phyloP scores from a whole-genome alignment of 768 basidiomycete species.

The Leccinellum rugosiceps region DNA sequence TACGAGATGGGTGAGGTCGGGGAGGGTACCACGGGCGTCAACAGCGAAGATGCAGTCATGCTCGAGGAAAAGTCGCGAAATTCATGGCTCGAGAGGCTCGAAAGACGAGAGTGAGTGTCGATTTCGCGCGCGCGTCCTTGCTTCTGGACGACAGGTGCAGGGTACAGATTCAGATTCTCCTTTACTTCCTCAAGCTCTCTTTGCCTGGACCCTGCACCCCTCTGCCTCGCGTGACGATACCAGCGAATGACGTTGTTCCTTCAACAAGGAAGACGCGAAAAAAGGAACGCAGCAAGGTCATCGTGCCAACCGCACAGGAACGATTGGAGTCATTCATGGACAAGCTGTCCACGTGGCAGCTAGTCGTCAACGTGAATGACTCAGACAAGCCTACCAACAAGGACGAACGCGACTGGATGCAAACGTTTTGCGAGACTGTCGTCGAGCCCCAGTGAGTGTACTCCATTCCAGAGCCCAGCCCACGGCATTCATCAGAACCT shows the following conservation, averaged over 20 bases:
- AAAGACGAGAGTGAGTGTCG: constrained; percentile 58
- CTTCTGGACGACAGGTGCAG: constrained; percentile 35
- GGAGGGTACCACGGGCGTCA: constrained; percentile 24
- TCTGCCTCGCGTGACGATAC: constrained; percentile 29
- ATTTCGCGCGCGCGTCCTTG: background rate
- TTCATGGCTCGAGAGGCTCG: constrained; percentile 61
- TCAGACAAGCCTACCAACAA: constrained; percentile 16
- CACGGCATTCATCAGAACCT: background rate
- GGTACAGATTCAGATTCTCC: constrained; percentile 70
- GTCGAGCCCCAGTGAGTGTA: constrained; percentile 59
- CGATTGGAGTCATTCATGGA: constrained; percentile 73
- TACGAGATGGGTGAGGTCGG: constrained; percentile 46
- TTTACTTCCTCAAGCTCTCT: constrained; percentile 64
- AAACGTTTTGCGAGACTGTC: constrained; percentile 62
- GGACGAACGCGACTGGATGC: constrained; percentile 67
- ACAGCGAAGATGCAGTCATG: constrained; percentile 27
- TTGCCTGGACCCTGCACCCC: constrained; percentile 44
- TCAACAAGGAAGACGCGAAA: constrained; percentile 32
- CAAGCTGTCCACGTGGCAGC: constrained; percentile 75
- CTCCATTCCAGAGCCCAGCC: background rate
- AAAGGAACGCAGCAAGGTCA: constrained; percentile 20
- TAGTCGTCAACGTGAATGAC: constrained; percentile 42
- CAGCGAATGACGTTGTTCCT: constrained; percentile 23
- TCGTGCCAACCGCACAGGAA: constrained; percentile 39
- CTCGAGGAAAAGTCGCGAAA: constrained; percentile 52